A percentile compares a stretch with the other conserved stretches of the same genome.
Conservation (phyloP, 2,329 filamentous ascomycete species). For the Magnaporthiopsis rhizophila region DNA sequence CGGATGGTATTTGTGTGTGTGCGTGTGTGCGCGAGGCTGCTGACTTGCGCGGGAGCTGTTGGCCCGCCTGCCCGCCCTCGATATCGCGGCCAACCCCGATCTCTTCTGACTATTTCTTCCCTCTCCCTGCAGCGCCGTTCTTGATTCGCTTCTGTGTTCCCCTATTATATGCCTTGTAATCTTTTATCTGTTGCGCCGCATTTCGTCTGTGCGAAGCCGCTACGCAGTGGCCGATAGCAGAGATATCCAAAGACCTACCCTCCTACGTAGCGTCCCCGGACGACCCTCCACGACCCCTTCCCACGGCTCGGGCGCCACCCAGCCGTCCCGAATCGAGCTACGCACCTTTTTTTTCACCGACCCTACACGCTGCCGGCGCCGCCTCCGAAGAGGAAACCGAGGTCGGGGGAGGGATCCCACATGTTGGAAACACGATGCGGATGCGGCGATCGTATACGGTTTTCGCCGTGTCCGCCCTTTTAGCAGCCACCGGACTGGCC, state of each 20-base stretch:
- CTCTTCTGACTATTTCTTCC: no score
- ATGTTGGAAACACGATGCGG: not conserved
- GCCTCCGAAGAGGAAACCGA: not conserved
- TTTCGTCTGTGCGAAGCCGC: no score
- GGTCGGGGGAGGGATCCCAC: not conserved
- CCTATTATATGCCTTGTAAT: no score
- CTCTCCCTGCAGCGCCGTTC: no score
- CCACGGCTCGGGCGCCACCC: not conserved
- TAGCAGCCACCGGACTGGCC: not conserved
- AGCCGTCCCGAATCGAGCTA: not conserved
- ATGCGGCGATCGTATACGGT: constrained; percentile 7
- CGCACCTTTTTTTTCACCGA: not conserved
- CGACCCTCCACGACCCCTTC: not conserved
- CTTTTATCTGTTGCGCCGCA: no score
- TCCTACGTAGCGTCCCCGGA: not conserved
- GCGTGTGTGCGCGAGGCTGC: no score
- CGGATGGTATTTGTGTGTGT: no score
- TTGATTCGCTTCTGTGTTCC: no score
- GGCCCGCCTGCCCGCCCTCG: no score
- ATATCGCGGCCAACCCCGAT: no score
- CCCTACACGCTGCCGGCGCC: not conserved
- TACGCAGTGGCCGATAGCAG: not conserved
- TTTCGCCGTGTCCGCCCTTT: constrained; percentile 7
- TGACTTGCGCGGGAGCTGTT: no score
- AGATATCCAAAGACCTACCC: no score